Base-by-base conservation (phyloP, 257 asterid species). In the Solanum medicagineum region DNA sequence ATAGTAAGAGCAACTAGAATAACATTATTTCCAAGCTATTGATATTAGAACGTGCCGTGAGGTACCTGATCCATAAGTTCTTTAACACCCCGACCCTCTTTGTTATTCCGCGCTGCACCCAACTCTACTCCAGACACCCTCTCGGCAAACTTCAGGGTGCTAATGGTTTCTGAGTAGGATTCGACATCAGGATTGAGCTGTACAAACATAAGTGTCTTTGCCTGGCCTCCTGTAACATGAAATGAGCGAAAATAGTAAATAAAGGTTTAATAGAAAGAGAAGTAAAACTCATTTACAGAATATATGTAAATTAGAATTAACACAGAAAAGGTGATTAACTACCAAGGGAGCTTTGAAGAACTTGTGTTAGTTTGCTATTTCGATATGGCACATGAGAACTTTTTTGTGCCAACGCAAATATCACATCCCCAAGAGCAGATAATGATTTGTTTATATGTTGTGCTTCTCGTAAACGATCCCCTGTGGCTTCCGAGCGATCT, bases 331-430 rank as follows among this genome's bases (percentile, higher is more conserved):
- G 86, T 80, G 81, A 69, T 19, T 56, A 69, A 82, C 81, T 93
- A 96, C 99, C 99, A 80, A 96, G 89, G 85, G 99, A 93, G 90
- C 97, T 92, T 88, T 96, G 99, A 91, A 96, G 99, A 90, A 96
- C 97, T 91, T 96, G 99, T 85, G 99, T 96, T 80, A 96, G 88
- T 89, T 96, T 96, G 92, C 99, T 96, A 57, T 96, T 96, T 90
- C 99, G 92, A 87, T 91, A 96, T 74, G 99, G 99, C 86, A 96
- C 99, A 75, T 96, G 99, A 85, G 92, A 32, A 87, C 90, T 96
- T 86, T 96, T 96, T 88, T 96, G 98, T 60, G 98, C 98, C 84
- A 96, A 88, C 24, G 99, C 98, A 84, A 94, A 95, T 69, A 96
- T 96, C 85, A 96, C 99, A 90, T 96, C 99, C 85, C 99, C 99